A percentile compares a stretch with the other conserved stretches of the same genome.
Conservation (phyloP, 768 basidiomycete genomes). For the Lenzites betulinus region DNA sequence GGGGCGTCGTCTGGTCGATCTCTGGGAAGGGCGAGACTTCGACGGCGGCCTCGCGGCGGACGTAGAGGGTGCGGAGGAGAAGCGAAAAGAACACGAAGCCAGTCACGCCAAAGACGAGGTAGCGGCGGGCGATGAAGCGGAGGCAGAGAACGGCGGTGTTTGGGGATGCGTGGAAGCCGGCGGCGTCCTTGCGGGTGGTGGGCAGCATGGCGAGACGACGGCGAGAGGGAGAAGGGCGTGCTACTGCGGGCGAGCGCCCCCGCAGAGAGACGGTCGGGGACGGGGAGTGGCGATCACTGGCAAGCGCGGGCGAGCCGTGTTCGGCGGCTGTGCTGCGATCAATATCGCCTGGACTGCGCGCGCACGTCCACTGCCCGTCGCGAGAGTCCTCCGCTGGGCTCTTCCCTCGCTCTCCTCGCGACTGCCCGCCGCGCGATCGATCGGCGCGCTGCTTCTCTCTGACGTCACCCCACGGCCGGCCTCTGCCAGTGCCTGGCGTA, state of each 20-base stretch:
- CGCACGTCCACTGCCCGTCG: too few relatives aligned
- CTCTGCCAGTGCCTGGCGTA: too few relatives aligned
- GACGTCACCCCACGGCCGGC: too few relatives aligned
- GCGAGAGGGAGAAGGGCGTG: not conserved
- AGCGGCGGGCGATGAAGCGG: constrained; percentile 9
- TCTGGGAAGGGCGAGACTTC: not conserved
- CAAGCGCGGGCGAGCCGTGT: too few relatives aligned
- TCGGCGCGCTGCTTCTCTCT: too few relatives aligned
- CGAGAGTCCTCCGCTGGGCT: too few relatives aligned
- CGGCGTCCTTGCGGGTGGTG: not conserved
- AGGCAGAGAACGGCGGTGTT: constrained; percentile 5
- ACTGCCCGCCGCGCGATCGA: too few relatives aligned
- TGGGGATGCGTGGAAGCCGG: not conserved
- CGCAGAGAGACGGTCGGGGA: too few relatives aligned
- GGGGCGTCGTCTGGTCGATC: not conserved
- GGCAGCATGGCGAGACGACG: constrained; percentile 5
- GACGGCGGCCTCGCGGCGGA: not conserved
- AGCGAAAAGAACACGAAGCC: constrained; percentile 10
- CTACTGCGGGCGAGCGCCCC: not conserved
- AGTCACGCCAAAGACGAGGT: constrained; percentile 9
- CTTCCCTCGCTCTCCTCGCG: too few relatives aligned
- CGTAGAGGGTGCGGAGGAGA: constrained; percentile 9
- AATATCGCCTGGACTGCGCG: too few relatives aligned
- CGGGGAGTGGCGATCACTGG: too few relatives aligned
- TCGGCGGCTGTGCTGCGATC: too few relatives aligned